phyloP scores from a whole-genome alignment of 2,329 filamentous ascomycete species.

The Peltaster fructicola region DNA sequence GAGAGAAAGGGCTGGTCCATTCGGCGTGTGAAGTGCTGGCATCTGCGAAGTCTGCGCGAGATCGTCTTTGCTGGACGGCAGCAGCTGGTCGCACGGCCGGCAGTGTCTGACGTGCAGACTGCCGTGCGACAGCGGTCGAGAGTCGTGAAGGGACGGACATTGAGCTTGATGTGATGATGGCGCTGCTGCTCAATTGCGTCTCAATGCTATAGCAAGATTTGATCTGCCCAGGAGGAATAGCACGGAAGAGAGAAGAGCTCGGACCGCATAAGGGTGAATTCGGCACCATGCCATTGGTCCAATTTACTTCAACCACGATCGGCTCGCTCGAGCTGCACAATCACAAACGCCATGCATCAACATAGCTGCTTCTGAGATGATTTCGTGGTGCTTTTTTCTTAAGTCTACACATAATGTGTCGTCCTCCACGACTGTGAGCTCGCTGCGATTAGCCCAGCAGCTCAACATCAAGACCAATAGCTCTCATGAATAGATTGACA shows the following conservation, averaged over 20 bases:
- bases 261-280: too few species aligned
- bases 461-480: conserved; percentile 95
- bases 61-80: conserved; percentile 21
- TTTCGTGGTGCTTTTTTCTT: too few species aligned
- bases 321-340: too few species aligned
- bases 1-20: conserved; percentile 40
- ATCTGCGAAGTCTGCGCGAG: conserved; percentile 19
- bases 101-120: conserved; percentile 29
- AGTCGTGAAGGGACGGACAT: conserved; percentile 33
- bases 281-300: too few species aligned
- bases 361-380: too few species aligned
- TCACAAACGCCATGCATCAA: too few species aligned
- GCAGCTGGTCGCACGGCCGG: conserved; percentile 28
- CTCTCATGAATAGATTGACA: conserved; percentile 96
- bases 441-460: conserved; percentile 37
- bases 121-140: conserved; percentile 28
- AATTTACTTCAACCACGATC: too few species aligned
- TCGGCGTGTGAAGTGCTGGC: conserved; percentile 23
- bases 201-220: too few species aligned
- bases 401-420: conserved; percentile 1
- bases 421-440: conserved; percentile 1
- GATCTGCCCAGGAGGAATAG: too few species aligned
- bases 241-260: too few species aligned
- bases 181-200: too few species aligned
- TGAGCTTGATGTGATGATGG: conserved; percentile 15